Evolutionary conservation across 768 basidiomycete genomes (phyloP), one percentile per base, ranked within the genome.

Genomic region (Infundibulicybe gibba): DNA sequence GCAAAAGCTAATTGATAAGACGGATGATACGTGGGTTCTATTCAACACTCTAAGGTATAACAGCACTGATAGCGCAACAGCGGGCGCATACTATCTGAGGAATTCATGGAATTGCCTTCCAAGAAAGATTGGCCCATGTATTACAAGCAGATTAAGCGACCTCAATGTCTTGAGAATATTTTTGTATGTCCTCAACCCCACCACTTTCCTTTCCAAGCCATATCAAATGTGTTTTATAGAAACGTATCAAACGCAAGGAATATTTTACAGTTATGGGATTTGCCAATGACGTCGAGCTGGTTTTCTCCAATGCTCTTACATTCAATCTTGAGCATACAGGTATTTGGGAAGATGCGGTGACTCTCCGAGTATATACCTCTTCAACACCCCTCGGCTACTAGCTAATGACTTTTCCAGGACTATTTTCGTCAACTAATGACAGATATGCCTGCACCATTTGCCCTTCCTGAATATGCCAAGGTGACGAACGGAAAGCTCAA

Each of bases 321-420:
- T 97, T 94, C 68, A 97, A 97, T 55, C 83, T 80, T 58, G 93
- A 95, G 21, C 82, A 87, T 58, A 90, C 86, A 20, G 76, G 66
- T 46, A 88, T 93, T 21, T 92, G 87, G 84, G 81, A 88, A 54
- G 88, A 90, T 55, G 89, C 90, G 15, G 60, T 74, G 15, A 63
- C 69, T 3, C 75, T 93, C 19, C 73, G 81, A 56, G 90, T 89
- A 61, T 32, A 75, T 67, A 41, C 32, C 40, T 48, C 33, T 45
- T 12, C 39, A 34, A 42, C 5, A 17, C 39, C 25, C 16, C 42
- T 50, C 57, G 44, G 40, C 42, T 40, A 33, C 40, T 15, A 10
- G 49, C 47, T 54, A 25, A 58, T 40, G 14, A 14, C 45, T 10
- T 38, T 14, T 49, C 16, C 56, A 92, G 90, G 81, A 87, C 44